Percentiles rank a stretch among this genome's conserved stretches.
phyloP scores from a whole-genome alignment of 495 filamentous ascomycete species.

The Daldinia childiae region DNA sequence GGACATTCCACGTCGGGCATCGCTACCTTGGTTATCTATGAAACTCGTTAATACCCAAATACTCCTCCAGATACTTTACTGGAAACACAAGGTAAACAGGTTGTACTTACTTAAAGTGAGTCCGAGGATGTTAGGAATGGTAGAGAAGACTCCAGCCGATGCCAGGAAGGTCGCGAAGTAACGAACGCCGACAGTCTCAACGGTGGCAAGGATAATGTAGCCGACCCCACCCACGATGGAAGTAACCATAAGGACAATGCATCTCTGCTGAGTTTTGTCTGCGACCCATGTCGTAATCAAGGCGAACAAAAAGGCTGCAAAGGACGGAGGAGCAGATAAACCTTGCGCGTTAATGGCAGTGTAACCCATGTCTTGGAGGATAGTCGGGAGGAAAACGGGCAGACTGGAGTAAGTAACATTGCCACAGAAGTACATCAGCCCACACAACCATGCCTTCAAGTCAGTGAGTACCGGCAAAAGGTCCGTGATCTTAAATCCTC shows the following conservation, averaged over 20 bases:
- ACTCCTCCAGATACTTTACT: neutral
- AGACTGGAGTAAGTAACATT: conserved; percentile 75
- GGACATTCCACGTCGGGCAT: conserved; percentile 69
- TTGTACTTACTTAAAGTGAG: conserved; percentile 63
- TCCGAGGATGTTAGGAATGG: conserved; percentile 71
- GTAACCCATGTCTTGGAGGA: conserved; percentile 80
- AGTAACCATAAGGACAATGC: conserved; percentile 67
- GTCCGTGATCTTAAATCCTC: conserved; percentile 65
- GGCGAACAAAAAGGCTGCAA: conserved; percentile 72
- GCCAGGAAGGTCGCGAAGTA: conserved; percentile 74
- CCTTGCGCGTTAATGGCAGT: conserved; percentile 75
- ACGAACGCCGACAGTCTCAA: conserved; percentile 63
- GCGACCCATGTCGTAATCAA: conserved; percentile 72
- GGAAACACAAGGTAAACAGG: neutral
- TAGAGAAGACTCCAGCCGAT: conserved; percentile 69
- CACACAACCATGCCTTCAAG: conserved; percentile 57
- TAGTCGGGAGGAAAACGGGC: conserved; percentile 82
- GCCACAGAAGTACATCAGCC: conserved; percentile 57
- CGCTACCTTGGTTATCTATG: conserved; percentile 69
- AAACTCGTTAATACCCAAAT: conserved; percentile 3
- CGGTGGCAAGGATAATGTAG: conserved; percentile 73
- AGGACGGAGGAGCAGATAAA: conserved; percentile 80
- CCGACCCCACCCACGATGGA: conserved; percentile 71
- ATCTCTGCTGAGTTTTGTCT: conserved; percentile 77
- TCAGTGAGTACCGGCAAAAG: conserved; percentile 65